Evolutionary conservation across 192 early-diverging fungal genomes (phyloP).

Genomic region (Cetraspora pellucida): DNA sequence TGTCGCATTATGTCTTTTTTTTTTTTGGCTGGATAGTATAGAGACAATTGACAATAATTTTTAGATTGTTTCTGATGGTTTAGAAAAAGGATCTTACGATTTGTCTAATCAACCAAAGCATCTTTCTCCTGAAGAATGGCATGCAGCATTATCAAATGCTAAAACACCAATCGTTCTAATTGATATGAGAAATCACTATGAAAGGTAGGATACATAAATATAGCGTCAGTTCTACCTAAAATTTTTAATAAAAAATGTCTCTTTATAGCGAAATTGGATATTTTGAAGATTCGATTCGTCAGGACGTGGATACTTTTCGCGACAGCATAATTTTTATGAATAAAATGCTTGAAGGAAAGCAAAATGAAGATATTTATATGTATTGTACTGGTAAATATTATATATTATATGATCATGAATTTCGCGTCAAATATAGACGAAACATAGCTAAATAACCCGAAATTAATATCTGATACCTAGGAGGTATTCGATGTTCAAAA

Average conservation of each 20-base stretch:
- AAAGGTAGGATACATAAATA: conserved; percentile 49
- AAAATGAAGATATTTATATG: conserved; percentile 73
- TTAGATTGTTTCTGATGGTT: conserved; percentile 64
- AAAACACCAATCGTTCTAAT: conserved; percentile 57
- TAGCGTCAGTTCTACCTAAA: background rate
- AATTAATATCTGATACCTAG: conserved; percentile 25
- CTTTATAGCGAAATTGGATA: conserved; percentile 61
- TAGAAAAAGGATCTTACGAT: conserved; percentile 53
- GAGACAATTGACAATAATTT: background rate
- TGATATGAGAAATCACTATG: conserved; percentile 83
- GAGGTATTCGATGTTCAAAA: conserved; percentile 80
- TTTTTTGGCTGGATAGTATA: background rate
- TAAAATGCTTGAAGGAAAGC: conserved; percentile 54
- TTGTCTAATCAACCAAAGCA: conserved; percentile 66
- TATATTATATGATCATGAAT: background rate
- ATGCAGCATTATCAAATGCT: conserved; percentile 52
- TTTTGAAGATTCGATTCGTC: conserved; percentile 69
- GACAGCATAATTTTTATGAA: conserved; percentile 69
- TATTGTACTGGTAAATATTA: conserved; percentile 62
- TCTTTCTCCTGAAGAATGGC: conserved; percentile 69
- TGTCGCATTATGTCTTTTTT: conserved; percentile 26
- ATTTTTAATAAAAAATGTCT: background rate
- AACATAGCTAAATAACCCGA: background rate
- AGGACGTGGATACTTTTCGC: conserved; percentile 73
- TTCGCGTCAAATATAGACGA: background rate